phyloP scores from a whole-genome alignment of 768 basidiomycete genomes.

The Tulasnella sp. region DNA sequence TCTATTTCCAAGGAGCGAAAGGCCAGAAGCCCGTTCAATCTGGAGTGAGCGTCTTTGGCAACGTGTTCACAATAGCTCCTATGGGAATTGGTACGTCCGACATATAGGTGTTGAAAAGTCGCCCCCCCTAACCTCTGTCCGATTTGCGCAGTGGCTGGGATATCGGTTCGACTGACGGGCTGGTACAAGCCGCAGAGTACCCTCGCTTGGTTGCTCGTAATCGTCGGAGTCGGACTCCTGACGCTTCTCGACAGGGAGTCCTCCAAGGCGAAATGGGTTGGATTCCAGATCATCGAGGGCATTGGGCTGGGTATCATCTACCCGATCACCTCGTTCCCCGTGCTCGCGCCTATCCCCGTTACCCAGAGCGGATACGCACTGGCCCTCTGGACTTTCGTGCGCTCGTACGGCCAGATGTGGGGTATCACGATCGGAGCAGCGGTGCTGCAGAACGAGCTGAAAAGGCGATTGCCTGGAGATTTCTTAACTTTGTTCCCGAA shows the following conservation, averaged over 20 bases:
- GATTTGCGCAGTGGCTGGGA: conserved; percentile 23
- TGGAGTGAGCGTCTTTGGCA: conserved; percentile 30
- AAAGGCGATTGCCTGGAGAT: conserved; percentile 28
- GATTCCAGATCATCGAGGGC: conserved; percentile 1
- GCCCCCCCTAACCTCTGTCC: background rate
- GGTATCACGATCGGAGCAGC: conserved; percentile 35
- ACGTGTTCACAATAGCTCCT: conserved; percentile 31
- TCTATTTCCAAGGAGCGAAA: conserved; percentile 28
- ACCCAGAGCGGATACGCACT: conserved; percentile 15
- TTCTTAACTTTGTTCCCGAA: conserved; percentile 21
- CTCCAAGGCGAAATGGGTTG: background rate
- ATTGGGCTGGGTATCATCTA: conserved; percentile 8
- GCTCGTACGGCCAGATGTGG: conserved; percentile 19
- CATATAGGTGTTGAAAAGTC: background rate
- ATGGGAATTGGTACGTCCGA: conserved; percentile 23
- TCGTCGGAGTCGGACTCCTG: conserved; percentile 30
- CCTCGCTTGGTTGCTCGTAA: conserved; percentile 27
- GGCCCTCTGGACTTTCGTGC: conserved; percentile 20
- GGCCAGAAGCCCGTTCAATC: conserved; percentile 28
- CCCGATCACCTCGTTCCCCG: conserved; percentile 20
- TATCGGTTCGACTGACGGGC: conserved; percentile 26
- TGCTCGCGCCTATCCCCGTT: conserved; percentile 21
- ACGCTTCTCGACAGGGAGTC: conserved; percentile 3
- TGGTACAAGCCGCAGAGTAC: conserved; percentile 30
- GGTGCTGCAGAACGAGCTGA: conserved; percentile 41